Evolutionary conservation across 2,329 filamentous ascomycete genomes (phyloP), one percentile per base, ranked within the genome.

Genomic region (Pseudohalonectria lignicola): DNA sequence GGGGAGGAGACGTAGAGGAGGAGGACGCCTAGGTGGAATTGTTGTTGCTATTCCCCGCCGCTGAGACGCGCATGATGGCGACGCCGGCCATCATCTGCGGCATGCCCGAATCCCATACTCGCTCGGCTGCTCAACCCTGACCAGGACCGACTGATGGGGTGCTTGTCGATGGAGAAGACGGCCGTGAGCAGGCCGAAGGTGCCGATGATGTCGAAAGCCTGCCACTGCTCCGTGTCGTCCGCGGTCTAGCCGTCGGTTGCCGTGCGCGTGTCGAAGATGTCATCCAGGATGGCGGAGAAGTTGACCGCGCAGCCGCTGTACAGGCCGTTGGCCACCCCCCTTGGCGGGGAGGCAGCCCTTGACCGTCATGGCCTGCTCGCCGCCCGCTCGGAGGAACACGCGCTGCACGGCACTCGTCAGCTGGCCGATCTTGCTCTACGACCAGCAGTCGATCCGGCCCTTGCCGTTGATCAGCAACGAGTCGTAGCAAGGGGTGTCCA

Each of bases 391-490:
- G 1, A 66, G 45, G 4, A 56, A 51, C 0, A 25, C 21, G 36
- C 50, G 48, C 26, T 66, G 62, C 3, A 50, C 40, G 0, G 51
- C 43, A 5, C 43, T 55, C 15, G 60, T 42, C 6, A 62, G 59
- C 3, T 57, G 48, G 21, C 60, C 53, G 5, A 76, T 59, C 29
- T 69, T 57, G 4, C 60, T 59, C 5, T 57, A 53, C 0, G 62
- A 50, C 30, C 69, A 59, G 48, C 76, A 79, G 34, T 67, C 55
- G 0, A 74, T 66, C 1, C 61, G 59, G 3, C 75, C 75, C 45
- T 76, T 73, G 18, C 77, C 77, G 41, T 82, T 80, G 36, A 81
- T 61, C 10, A 81, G 54, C 12, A 82, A 57, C 0, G 74, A 67
- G 47, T 79, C 76, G 43, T 73, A 72, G 56, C 77, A 81, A 0